Evolutionary conservation across 768 basidiomycete genomes (phyloP).

Genomic region (Russula earlei): DNA sequence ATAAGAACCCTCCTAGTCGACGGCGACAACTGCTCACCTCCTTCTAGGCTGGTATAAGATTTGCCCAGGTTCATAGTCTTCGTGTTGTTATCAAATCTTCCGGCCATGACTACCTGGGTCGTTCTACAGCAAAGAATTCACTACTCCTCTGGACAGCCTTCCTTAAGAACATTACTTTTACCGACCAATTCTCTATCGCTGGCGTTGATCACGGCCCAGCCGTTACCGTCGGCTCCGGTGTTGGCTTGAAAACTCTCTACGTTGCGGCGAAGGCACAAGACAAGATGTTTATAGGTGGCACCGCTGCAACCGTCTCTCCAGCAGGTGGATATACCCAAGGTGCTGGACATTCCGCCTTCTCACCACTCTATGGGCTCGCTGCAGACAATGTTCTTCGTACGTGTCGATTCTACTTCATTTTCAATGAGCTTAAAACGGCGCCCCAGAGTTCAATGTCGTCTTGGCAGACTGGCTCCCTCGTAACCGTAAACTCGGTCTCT

Average conservation of each 20-base stretch:
- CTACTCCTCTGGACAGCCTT: constrained; percentile 36
- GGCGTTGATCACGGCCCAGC: constrained; percentile 23
- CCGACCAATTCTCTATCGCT: constrained; percentile 18
- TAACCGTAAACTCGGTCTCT: background rate
- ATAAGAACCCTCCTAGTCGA: too few relatives aligned
- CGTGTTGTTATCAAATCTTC: constrained; percentile 27
- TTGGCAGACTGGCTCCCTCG: constrained; percentile 6
- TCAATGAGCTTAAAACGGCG: background rate
- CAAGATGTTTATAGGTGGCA: constrained; percentile 22
- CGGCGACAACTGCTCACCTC: background rate
- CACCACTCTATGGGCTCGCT: constrained; percentile 21
- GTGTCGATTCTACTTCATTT: background rate
- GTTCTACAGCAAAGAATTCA: constrained; percentile 33
- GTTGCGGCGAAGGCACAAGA: constrained; percentile 15
- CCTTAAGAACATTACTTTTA: constrained; percentile 29
- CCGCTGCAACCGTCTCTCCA: constrained; percentile 19
- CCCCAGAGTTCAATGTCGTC: constrained; percentile 3
- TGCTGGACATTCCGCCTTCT: constrained; percentile 22
- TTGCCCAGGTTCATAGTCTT: constrained; percentile 25
- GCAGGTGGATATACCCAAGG: constrained; percentile 24
- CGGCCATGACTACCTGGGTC: constrained; percentile 37
- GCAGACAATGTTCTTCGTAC: constrained; percentile 23
- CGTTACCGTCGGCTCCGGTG: constrained; percentile 22
- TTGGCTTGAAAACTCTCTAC: constrained; percentile 18
- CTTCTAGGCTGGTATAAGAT: constrained; percentile 25